Evolutionary conservation across 1,284 basidiomycete species (phyloP).

Genomic region (Somion occarium): DNA sequence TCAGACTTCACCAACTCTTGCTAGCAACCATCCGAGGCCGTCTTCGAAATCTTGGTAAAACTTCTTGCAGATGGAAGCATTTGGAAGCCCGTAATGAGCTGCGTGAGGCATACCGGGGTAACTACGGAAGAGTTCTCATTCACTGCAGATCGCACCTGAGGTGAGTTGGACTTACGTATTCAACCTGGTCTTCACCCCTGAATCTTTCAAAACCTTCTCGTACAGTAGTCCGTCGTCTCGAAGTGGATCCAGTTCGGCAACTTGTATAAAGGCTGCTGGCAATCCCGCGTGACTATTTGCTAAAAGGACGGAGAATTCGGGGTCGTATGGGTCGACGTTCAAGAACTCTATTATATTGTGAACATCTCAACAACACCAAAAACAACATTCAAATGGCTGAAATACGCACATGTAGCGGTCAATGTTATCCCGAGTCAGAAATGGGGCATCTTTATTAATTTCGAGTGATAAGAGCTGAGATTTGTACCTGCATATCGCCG

Average conservation of each 20-base stretch:
- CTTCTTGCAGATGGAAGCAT: conserved; percentile 3
- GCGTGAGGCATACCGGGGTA: conserved; percentile 14
- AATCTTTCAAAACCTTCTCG: conserved; percentile 11
- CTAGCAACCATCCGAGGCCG: conserved; percentile 11
- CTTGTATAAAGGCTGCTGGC: conserved; percentile 14
- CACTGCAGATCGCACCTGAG: neutral
- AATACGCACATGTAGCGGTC: neutral
- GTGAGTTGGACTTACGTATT: conserved; percentile 9
- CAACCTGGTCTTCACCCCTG: conserved; percentile 12
- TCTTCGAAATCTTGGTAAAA: conserved; percentile 8
- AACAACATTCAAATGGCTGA: neutral
- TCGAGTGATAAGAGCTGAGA: conserved; percentile 9
- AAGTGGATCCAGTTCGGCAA: conserved; percentile 16
- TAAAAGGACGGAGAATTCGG: conserved; percentile 8
- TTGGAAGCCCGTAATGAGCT: conserved; percentile 5
- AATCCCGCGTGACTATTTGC: conserved; percentile 7
- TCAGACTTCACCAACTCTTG: neutral
- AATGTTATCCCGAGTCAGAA: neutral
- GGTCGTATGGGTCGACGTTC: conserved; percentile 6
- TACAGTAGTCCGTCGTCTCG: conserved; percentile 17
- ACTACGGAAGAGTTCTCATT: conserved; percentile 1
- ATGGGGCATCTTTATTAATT: conserved; percentile 8
- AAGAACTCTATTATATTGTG: neutral
- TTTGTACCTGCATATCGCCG: conserved; percentile 4
- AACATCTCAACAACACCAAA: neutral